A percentile compares a stretch with the other conserved stretches of the same genome.
These are phyloP conservation scores for Thermoascus crustaceus DNA, from an alignment of 2,329 filamentous ascomycete species.

Conservation along the genomic window DNA sequence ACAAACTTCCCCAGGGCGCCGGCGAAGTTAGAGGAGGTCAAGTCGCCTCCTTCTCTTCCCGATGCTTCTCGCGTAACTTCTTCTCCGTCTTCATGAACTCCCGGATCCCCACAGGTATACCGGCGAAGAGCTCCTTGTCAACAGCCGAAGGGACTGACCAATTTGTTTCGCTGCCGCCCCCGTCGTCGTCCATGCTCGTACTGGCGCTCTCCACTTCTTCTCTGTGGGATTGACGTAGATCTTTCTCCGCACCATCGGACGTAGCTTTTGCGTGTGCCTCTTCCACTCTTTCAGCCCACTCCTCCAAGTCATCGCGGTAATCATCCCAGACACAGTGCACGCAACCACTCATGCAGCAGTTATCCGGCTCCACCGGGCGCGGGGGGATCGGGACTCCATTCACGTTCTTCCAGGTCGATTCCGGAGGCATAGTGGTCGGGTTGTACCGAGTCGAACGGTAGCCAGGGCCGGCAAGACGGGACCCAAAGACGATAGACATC, in stretches of 20 bases:
- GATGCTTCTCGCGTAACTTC: slow-evolving; percentile 68
- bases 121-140: slow-evolving; percentile 61
- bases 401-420: slow-evolving; percentile 51
- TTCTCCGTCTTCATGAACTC: slow-evolving; percentile 99
- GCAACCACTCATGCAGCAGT: slow-evolving; percentile 98
- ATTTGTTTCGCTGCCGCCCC: slow-evolving; percentile 63
- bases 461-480: slow-evolving; percentile 63
- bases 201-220: slow-evolving; percentile 42
- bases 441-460: slow-evolving; percentile 54
- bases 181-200: slow-evolving; percentile 69
- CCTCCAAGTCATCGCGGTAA: slow-evolving; percentile 85
- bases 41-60: slow-evolving; percentile 40
- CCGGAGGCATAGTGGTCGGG: slow-evolving; percentile 48
- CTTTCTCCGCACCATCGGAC: slow-evolving; percentile 15
- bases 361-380: slow-evolving; percentile 80
- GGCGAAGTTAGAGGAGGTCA: slow-evolving; percentile 9
- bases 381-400: slow-evolving; percentile 79
- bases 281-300: slow-evolving; percentile 62
- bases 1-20: too few relatives aligned
- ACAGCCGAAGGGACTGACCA: slow-evolving; percentile 46
- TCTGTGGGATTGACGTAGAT: slow-evolving; percentile 25
- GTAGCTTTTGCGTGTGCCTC: slow-evolving; percentile 47
- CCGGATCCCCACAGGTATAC: slow-evolving; percentile 81
- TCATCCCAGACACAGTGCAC: slow-evolving; percentile 96
- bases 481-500: slow-evolving; percentile 71